phyloP scores from a whole-genome alignment of 306 rosid species.

The Clitoria ternatea region DNA sequence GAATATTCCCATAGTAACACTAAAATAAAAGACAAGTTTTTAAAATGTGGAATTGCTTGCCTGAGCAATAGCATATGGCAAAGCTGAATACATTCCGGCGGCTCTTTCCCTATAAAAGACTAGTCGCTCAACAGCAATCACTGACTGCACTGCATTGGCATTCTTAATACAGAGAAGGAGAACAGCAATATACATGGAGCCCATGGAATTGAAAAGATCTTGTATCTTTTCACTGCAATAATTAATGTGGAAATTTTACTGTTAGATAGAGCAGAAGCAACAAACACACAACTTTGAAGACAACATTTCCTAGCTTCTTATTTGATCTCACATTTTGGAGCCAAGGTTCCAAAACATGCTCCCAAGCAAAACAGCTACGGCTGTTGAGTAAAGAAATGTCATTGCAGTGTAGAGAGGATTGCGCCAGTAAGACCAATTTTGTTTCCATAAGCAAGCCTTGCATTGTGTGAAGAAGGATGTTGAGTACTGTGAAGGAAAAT shows the following conservation, averaged over 20 bases:
- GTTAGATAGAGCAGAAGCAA: constrained; percentile 1
- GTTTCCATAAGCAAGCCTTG: no score
- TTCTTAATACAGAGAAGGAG: constrained; percentile 47
- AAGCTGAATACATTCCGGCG: constrained; percentile 62
- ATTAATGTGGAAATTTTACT: not conserved
- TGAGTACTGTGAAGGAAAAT: constrained; percentile 41
- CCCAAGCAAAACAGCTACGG: constrained; percentile 40
- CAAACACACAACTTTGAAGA: not conserved
- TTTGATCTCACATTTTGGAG: constrained; percentile 47
- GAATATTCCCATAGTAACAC: not conserved
- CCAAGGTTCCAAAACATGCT: constrained; percentile 63
- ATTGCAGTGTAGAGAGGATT: constrained; percentile 47
- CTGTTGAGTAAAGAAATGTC: constrained; percentile 36
- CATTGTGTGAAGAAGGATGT: constrained; percentile 43
- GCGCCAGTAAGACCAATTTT: constrained; percentile 66
- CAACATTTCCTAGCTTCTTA: not conserved
- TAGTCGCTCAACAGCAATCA: constrained; percentile 42
- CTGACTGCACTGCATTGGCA: constrained; percentile 43
- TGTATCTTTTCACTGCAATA: constrained; percentile 30
- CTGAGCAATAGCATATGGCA: constrained; percentile 59
- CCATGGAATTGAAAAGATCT: constrained; percentile 53
- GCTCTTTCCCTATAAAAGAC: constrained; percentile 59
- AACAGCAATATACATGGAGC: constrained; percentile 60
- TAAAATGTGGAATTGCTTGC: constrained; percentile 17
- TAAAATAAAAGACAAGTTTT: not conserved